These are phyloP conservation scores for Hirsutella rhossiliensis DNA, from an alignment of 2,329 filamentous ascomycete genomes.

Conservation along the genomic window DNA sequence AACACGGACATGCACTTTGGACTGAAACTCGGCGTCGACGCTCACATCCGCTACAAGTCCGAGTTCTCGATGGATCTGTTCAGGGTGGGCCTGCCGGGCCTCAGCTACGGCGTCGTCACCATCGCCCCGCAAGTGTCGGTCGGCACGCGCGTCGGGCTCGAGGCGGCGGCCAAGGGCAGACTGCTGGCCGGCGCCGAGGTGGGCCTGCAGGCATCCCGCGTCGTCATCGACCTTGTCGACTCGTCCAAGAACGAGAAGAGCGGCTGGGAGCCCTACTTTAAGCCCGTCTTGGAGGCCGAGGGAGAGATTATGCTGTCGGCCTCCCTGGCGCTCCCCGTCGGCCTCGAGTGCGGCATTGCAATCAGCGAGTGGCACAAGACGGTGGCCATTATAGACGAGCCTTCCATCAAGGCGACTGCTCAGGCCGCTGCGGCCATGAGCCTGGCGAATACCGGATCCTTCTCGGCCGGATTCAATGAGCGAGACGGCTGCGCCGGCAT, in stretches of 20 bases:
- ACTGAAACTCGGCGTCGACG: constrained; percentile 19
- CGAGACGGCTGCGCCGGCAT: constrained; percentile 14
- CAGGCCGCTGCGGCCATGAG: constrained; percentile 8
- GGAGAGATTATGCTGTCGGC: constrained; percentile 14
- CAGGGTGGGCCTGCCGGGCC: constrained; percentile 11
- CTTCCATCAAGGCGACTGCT: constrained; percentile 13
- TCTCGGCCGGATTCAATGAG: constrained; percentile 9
- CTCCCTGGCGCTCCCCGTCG: constrained; percentile 15
- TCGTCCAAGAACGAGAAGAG: constrained; percentile 6
- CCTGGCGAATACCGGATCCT: constrained; percentile 1
- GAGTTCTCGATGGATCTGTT: constrained; percentile 11
- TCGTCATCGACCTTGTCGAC: constrained; percentile 13
- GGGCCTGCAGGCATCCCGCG: constrained; percentile 12
- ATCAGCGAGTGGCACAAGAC: constrained; percentile 9
- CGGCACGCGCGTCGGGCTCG: constrained; percentile 9
- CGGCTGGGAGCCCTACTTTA: constrained; percentile 16
- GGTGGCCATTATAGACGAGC: constrained; percentile 14
- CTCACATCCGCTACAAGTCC: constrained; percentile 9
- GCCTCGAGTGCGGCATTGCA: constrained; percentile 12
- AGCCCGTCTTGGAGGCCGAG: constrained; percentile 14
- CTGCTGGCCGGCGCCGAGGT: constrained; percentile 18
- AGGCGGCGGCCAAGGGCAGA: constrained; percentile 11
- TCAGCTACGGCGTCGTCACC: constrained; percentile 13
- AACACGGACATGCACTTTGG: constrained; percentile 11
- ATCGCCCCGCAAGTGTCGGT: constrained; percentile 14